Conservation (phyloP, 2,329 filamentous ascomycete species). For the Stagonosporopsis chrysanthemi region DNA sequence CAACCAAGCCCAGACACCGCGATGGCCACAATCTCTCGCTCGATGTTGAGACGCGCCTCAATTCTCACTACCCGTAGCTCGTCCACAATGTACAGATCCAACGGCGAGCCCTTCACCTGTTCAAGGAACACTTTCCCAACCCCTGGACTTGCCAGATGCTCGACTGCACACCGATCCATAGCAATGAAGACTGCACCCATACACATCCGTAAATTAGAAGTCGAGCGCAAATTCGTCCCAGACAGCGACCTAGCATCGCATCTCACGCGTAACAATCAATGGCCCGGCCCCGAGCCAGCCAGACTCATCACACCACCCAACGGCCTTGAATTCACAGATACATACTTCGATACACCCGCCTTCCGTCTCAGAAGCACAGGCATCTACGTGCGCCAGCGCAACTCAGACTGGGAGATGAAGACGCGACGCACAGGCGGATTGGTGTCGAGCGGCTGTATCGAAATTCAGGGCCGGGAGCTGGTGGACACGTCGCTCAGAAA, state of each 20-base stretch:
- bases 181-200: neutral
- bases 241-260: neutral
- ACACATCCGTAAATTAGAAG: neutral
- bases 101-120: neutral
- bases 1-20: neutral
- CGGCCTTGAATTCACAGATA: neutral
- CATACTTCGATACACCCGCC: neutral
- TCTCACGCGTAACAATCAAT: conserved; percentile 1
- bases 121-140: neutral
- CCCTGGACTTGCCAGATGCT: neutral
- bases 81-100: neutral
- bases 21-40: neutral
- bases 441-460: neutral
- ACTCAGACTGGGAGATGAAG: conserved; percentile 1
- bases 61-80: neutral
- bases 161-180: neutral
- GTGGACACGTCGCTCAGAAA: neutral
- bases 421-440: neutral
- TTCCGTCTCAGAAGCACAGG: neutral
- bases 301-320: neutral
- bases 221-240: conserved; percentile 8
- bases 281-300: neutral
- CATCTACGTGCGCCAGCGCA: conserved; percentile 1
- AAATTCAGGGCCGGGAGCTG: neutral
- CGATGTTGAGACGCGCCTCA: neutral